phyloP scores from a whole-genome alignment of 2,329 filamentous ascomycete genomes.

The Clarireedia sp. region DNA sequence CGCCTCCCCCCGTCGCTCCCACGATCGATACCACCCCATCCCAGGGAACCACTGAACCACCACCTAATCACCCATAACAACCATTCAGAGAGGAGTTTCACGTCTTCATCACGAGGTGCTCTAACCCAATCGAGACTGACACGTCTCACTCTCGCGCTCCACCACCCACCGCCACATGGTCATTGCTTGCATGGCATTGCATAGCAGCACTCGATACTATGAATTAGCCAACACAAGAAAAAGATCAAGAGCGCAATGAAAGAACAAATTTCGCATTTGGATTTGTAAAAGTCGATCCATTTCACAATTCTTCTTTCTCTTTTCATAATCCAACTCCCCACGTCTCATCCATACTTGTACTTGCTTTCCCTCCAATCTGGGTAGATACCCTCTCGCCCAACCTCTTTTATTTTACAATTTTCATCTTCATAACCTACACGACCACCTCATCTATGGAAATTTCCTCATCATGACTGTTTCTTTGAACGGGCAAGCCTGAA shows the following conservation, averaged over 20 bases:
- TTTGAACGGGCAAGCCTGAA: not conserved
- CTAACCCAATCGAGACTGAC: constrained; percentile 7
- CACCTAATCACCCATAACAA: not conserved
- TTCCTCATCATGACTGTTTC: constrained; percentile 4
- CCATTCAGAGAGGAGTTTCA: not conserved
- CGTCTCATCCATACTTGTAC: not conserved
- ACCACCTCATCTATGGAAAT: not conserved
- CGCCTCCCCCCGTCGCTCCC: not conserved
- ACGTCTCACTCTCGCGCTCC: constrained; percentile 7
- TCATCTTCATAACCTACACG: constrained; percentile 3
- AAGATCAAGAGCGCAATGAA: not conserved
- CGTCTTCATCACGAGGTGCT: not conserved
- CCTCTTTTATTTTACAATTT: constrained; percentile 7
- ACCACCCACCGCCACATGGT: constrained; percentile 9
- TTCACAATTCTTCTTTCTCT: not conserved
- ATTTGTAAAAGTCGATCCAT: not conserved
- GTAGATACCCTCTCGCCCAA: constrained; percentile 6
- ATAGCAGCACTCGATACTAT: not conserved
- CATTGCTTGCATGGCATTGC: constrained; percentile 8
- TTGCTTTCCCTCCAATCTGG: not conserved
- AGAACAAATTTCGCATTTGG: not conserved
- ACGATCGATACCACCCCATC: not conserved
- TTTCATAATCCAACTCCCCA: not conserved
- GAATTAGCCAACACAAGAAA: not conserved
- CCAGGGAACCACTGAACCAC: not conserved